Evolutionary conservation across 2,329 filamentous ascomycete species (phyloP).

Genomic region (Aspergillus sp.): DNA sequence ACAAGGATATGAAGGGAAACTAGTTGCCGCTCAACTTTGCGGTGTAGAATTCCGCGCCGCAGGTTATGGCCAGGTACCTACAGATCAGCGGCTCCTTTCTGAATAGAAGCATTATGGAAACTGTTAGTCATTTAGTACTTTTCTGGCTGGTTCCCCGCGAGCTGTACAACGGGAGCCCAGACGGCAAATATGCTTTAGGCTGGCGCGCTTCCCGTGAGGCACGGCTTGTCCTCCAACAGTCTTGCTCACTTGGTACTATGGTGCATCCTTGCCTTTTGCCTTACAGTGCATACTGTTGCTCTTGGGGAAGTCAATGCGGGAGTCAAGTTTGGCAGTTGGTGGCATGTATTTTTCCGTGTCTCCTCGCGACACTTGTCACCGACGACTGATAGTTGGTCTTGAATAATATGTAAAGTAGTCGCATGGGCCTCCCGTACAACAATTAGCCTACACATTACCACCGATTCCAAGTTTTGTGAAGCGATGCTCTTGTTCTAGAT

Average conservation of each 20-base stretch:
- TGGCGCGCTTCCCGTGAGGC: background rate
- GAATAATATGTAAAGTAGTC: background rate
- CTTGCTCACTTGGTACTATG: background rate
- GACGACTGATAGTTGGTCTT: background rate
- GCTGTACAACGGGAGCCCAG: background rate
- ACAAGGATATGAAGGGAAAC: conserved; percentile 5
- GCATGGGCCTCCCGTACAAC: background rate
- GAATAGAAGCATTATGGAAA: background rate
- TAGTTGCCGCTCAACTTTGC: conserved; percentile 9
- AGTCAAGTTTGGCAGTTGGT: background rate
- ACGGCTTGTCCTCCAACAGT: background rate
- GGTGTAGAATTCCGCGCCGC: conserved; percentile 9
- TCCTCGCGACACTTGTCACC: background rate
- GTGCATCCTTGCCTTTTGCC: background rate
- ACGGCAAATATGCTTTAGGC: background rate
- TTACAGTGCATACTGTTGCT: background rate
- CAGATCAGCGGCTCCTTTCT: background rate
- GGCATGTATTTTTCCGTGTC: background rate
- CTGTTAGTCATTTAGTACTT: background rate
- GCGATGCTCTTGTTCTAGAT: background rate
- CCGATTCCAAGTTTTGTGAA: background rate
- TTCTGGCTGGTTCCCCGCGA: background rate
- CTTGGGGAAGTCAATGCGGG: background rate
- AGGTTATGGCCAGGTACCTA: background rate
- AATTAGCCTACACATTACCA: background rate